Evolutionary conservation across 1,284 basidiomycete species (phyloP).

Genomic region (Gymnopus androsaceus): DNA sequence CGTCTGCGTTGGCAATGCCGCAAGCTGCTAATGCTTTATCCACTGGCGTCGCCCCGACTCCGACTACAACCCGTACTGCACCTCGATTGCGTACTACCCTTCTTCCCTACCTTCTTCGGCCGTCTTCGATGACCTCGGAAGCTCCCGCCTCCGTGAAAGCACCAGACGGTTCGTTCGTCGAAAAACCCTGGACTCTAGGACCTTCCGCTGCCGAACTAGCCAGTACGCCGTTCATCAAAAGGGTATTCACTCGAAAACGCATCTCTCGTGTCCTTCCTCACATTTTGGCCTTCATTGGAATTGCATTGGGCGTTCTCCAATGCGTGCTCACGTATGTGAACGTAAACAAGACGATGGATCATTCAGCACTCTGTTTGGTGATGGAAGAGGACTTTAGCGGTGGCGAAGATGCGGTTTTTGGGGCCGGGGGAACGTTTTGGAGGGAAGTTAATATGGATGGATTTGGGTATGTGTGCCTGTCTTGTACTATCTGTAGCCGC

Average conservation of each 20-base stretch:
- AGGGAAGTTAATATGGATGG: slow-evolving; percentile 83
- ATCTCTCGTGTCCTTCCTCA: slow-evolving; percentile 7
- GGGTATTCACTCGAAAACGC: slow-evolving; percentile 6
- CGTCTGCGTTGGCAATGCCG: not conserved
- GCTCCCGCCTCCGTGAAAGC: not conserved
- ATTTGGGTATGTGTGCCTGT: not conserved
- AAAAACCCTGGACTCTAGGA: slow-evolving; percentile 3
- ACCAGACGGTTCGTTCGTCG: slow-evolving; percentile 1
- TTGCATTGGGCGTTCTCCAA: slow-evolving; percentile 12
- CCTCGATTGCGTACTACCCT: slow-evolving; percentile 6
- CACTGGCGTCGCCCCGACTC: not conserved
- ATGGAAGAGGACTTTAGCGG: slow-evolving; percentile 72
- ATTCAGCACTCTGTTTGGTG: slow-evolving; percentile 59
- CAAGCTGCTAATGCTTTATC: not conserved
- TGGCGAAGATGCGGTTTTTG: slow-evolving; percentile 45
- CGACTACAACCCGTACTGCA: not conserved
- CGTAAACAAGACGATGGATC: slow-evolving; percentile 12
- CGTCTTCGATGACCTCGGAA: slow-evolving; percentile 1
- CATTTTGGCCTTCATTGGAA: slow-evolving; percentile 4
- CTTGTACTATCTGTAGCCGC: too few species aligned
- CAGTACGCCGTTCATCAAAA: slow-evolving; percentile 4
- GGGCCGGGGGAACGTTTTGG: slow-evolving; percentile 56
- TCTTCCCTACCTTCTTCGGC: slow-evolving; percentile 9
- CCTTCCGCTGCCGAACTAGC: not conserved
- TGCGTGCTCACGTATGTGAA: slow-evolving; percentile 15